phyloP scores from a whole-genome alignment of 306 rosid genomes.

The Castanea mollissima region DNA sequence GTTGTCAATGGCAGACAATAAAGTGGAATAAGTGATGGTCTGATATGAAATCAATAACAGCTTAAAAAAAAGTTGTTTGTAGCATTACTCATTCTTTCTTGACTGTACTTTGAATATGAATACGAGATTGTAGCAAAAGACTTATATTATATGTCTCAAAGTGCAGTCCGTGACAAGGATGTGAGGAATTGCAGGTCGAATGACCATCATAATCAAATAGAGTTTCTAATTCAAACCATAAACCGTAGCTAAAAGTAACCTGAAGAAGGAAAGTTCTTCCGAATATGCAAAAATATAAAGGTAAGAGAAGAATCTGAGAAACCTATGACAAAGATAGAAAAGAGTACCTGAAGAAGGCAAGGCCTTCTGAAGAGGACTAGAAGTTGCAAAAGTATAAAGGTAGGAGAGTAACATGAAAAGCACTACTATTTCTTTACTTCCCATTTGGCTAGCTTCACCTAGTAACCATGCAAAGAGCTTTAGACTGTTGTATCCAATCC shows the following conservation, averaged over 20 bases:
- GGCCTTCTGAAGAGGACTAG: slow-evolving; percentile 36
- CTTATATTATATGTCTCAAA: not conserved
- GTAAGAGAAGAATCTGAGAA: not conserved
- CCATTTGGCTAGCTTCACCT: slow-evolving; percentile 32
- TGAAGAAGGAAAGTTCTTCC: too few species aligned
- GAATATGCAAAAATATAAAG: not conserved
- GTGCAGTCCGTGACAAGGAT: not conserved
- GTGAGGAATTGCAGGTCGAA: not conserved
- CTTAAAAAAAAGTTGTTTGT: too few species aligned
- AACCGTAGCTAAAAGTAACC: too few species aligned
- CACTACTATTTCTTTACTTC: slow-evolving; percentile 30
- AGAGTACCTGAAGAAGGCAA: slow-evolving; percentile 51
- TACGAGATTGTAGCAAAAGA: too few species aligned
- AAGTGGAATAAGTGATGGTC: too few species aligned
- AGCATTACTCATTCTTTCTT: too few species aligned
- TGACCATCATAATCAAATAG: not conserved
- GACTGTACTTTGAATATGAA: too few species aligned
- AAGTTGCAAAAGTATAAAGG: slow-evolving; percentile 20
- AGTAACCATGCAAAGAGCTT: slow-evolving; percentile 2
- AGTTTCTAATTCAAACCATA: not conserved
- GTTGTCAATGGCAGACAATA: too few species aligned
- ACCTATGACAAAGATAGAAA: not conserved
- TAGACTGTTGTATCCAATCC: not conserved
- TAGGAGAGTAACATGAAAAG: slow-evolving; percentile 33
- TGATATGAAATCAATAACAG: too few species aligned